Evolutionary conservation across 805 yeast species (phyloP).

Genomic region (Debaryomyces hansenii): DNA sequence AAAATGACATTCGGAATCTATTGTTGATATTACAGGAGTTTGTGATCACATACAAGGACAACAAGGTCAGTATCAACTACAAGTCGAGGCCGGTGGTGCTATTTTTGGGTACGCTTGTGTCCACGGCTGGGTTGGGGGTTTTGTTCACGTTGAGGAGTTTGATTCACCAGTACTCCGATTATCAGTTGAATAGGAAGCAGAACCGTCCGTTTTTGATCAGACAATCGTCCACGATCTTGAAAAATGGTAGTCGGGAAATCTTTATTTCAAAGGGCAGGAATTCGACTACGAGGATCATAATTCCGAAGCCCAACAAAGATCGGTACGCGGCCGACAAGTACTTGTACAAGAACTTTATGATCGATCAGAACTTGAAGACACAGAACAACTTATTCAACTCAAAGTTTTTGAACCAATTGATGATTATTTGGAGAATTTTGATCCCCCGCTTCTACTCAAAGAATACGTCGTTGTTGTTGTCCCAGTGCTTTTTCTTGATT

Average conservation of each 20-base stretch:
- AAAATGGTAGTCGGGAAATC: slow-evolving; percentile 48
- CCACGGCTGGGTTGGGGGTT: slow-evolving; percentile 42
- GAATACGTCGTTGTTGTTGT: slow-evolving; percentile 61
- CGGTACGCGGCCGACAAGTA: slow-evolving; percentile 57
- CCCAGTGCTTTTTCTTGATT: slow-evolving; percentile 73
- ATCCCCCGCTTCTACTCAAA: slow-evolving; percentile 73
- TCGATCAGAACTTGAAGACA: slow-evolving; percentile 29
- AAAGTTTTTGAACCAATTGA: slow-evolving; percentile 68
- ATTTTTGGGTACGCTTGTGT: slow-evolving; percentile 38
- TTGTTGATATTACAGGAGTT: slow-evolving; percentile 36
- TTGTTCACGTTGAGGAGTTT: slow-evolving; percentile 30
- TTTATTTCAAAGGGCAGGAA: slow-evolving; percentile 46
- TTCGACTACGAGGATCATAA: slow-evolving; percentile 38
- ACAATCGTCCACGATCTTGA: slow-evolving; percentile 42
- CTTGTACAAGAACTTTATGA: slow-evolving; percentile 47
- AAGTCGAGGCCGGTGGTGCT: slow-evolving; percentile 43
- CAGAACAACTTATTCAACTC: slow-evolving; percentile 48
- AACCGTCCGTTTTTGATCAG: slow-evolving; percentile 39
- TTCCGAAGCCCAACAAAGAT: slow-evolving; percentile 50
- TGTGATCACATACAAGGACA: slow-evolving; percentile 33
- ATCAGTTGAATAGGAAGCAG: slow-evolving; percentile 19
- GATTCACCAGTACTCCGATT: slow-evolving; percentile 31
- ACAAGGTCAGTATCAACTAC: slow-evolving; percentile 38
- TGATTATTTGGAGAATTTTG: slow-evolving; percentile 75
- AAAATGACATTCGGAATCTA: slow-evolving; percentile 34